Evolutionary conservation across 129 eudicot genomes (phyloP), one percentile per base, ranked within the genome.

Genomic region (Ambrosia trifida): DNA sequence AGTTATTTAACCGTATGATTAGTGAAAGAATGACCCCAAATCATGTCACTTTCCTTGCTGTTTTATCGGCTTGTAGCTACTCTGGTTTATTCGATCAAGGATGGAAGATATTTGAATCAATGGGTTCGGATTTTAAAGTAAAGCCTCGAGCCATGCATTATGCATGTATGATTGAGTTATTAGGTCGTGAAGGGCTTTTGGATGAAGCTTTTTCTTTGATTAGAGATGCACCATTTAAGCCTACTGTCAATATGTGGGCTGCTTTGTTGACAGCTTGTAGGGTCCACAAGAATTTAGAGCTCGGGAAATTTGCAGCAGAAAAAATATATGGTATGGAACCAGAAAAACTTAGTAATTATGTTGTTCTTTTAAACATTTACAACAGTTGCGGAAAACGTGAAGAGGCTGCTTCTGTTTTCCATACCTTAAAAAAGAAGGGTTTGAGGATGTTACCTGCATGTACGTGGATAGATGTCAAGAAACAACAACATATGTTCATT

Each of bases 201-300:
- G 96, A 91, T 79, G 95, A 91, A 81, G 97, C 96, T 33, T 85
- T 88, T 68, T 86, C 91, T 2, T 83, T 86, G 52, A 86, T 91
- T 35, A 79, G 79, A 79, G 86, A 91, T 78, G 93, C 89, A 38
- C 94, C 96, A 3, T 77, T 83, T 68, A 73, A 64, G 73, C 95
- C 98, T 11, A 88, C 98, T 0, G 77, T 82, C 72, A 91, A 91
- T 70, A 91, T 88, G 98, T 91, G 98, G 98, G 96, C 98, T 12
- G 91, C 98, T 44, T 83, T 91, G 84, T 76, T 91, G 61, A 91
- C 94, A 16, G 98, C 98, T 71, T 91, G 98, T 76, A 80, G 98
- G 80, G 65, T 84, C 75, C 87, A 88, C 75, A 86, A 81, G 76
- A 91, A 91, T 69, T 62, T 86, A 14, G 86, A 72, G 61, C 91